Conservation (phyloP, 2,329 filamentous ascomycete species). For the Aspergillus amoenus region DNA sequence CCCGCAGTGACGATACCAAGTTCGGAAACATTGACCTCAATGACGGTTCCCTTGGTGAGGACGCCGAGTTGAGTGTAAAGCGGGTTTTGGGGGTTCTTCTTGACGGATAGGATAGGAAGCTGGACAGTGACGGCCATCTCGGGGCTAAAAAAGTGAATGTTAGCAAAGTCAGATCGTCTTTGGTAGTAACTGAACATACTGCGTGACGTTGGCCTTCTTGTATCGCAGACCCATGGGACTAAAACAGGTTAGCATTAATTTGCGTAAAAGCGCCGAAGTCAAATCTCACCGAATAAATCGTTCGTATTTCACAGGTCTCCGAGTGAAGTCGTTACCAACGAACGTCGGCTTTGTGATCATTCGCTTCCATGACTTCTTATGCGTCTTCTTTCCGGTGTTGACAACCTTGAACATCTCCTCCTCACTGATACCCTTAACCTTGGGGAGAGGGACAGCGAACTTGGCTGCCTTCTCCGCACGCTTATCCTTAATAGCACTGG, state of each 20-base stretch:
- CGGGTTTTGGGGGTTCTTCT: slow-evolving; percentile 86
- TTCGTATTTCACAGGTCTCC: slow-evolving; percentile 76
- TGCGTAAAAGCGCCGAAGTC: background rate
- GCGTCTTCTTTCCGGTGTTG: slow-evolving; percentile 91
- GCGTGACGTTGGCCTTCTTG: slow-evolving; percentile 71
- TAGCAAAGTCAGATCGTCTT: background rate
- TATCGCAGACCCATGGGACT: slow-evolving; percentile 72
- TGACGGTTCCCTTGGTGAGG: slow-evolving; percentile 77
- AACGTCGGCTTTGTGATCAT: slow-evolving; percentile 81
- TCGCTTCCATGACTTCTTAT: slow-evolving; percentile 71
- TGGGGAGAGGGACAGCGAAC: slow-evolving; percentile 88
- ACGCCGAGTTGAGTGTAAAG: slow-evolving; percentile 92
- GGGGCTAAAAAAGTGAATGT: slow-evolving; percentile 43
- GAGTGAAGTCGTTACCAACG: slow-evolving; percentile 86
- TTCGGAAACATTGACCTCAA: slow-evolving; percentile 93
- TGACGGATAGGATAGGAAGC: slow-evolving; percentile 73
- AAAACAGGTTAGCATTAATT: slow-evolving; percentile 1
- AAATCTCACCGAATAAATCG: slow-evolving; percentile 60
- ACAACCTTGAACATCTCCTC: slow-evolving; percentile 98
- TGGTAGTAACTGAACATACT: slow-evolving; percentile 28
- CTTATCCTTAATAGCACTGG: slow-evolving; percentile 92
- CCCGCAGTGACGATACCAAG: slow-evolving; percentile 85
- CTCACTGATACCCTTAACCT: slow-evolving; percentile 89
- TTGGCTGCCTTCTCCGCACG: slow-evolving; percentile 89
- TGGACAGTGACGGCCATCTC: slow-evolving; percentile 86